These are phyloP conservation scores for Gracilaria domingensis DNA, from an alignment of 23 red algal genomes.

Conservation along the genomic window DNA sequence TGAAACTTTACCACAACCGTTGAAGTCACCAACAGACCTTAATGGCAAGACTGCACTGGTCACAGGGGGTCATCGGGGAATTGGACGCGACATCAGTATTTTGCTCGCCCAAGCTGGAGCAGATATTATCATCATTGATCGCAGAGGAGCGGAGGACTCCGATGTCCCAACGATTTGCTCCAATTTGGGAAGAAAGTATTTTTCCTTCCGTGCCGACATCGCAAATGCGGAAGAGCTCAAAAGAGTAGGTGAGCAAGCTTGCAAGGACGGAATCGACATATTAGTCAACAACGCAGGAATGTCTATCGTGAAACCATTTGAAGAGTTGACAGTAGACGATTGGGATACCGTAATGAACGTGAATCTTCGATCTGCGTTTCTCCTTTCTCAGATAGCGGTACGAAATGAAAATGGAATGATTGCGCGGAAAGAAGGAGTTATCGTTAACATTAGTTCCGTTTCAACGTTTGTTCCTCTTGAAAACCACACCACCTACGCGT, in stretches of 20 bases:
- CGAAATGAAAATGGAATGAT: slow-evolving; percentile 57
- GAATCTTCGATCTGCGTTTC: slow-evolving; percentile 84
- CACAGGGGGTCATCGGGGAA: slow-evolving; percentile 93
- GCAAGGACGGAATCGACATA: slow-evolving; percentile 66
- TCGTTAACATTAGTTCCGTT: slow-evolving; percentile 80
- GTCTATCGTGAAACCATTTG: slow-evolving; percentile 50
- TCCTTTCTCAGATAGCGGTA: slow-evolving; percentile 63
- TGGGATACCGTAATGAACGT: slow-evolving; percentile 92
- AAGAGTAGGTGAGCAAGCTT: slow-evolving; percentile 26
- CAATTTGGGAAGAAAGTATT: slow-evolving; percentile 41
- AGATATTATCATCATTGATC: slow-evolving; percentile 71
- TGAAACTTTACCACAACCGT: background rate
- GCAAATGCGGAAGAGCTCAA: slow-evolving; percentile 15
- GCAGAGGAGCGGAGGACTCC: slow-evolving; percentile 47
- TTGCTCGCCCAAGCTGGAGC: slow-evolving; percentile 71
- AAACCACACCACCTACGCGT: slow-evolving; percentile 84
- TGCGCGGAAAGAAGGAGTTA: slow-evolving; percentile 54
- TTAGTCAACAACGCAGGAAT: slow-evolving; percentile 94
- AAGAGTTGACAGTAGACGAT: slow-evolving; percentile 44
- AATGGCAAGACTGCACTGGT: slow-evolving; percentile 62
- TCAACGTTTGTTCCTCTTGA: slow-evolving; percentile 53
- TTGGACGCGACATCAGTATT: slow-evolving; percentile 70
- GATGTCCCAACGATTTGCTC: slow-evolving; percentile 25
- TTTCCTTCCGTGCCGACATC: slow-evolving; percentile 53
- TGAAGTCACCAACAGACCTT: slow-evolving; percentile 15